Evolutionary conservation across 2,329 filamentous ascomycete genomes (phyloP), one percentile per base, ranked within the genome.

Genomic region (Helotiales sp.): DNA sequence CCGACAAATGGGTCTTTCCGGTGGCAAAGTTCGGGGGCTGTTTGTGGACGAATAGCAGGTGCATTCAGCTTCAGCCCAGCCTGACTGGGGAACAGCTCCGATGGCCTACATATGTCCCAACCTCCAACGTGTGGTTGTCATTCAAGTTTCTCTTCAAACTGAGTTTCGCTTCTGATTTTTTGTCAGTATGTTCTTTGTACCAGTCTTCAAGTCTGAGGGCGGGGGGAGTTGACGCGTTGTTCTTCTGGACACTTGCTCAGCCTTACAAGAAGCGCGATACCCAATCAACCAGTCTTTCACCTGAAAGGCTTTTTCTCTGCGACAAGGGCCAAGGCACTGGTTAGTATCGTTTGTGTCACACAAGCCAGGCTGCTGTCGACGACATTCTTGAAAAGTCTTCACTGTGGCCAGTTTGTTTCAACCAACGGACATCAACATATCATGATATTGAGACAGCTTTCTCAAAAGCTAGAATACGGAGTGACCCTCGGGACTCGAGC

Each of bases 81-180:
- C 22, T 34, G 49, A 55, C 17, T 28, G n/a, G n/a, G 24, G 22
- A n/a, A 1, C n/a, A 30, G 24, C 24, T 54, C 63, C 57, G 63
- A 61, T 32, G n/a, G 15, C 34, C 40, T 65, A 58, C 63, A 61
- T 65, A 60, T 47, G 37, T 45, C 22, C 15, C 17, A 45, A 15
- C 20, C 17, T 20, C 22, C 55, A 28, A 17, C 34, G 2, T 43
- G 43, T 55, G 15, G 17, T 34, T 15, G 17, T n/a, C n/a, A 22
- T 20, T 50, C 30, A 30, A 55, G 26, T n/a, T 22, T 34, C 2
- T 13, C 10, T 55, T 6, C 3, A 13, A 10, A 40, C 24, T 26
- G n/a, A 37, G 13, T 45, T 40, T 20, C 60, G 22, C 22, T 60
- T 60, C 20, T 57, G 63, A 43, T 45, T 22, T 54, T 13, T 20